Conservation (phyloP, 805 yeast species). For the Monosporozyma siamensis region DNA sequence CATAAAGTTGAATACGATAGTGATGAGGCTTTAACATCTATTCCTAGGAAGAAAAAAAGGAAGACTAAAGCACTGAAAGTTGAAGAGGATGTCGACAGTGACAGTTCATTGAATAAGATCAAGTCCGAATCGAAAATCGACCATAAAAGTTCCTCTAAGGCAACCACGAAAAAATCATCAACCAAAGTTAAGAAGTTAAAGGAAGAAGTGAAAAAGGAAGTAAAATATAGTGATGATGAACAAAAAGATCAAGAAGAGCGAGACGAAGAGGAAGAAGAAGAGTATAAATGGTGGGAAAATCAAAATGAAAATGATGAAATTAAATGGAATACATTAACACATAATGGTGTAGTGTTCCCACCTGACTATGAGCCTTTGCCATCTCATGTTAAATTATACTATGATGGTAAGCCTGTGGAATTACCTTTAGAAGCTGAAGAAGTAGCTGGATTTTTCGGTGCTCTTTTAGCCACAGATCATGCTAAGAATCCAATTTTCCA, state of each 20-base stretch:
- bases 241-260: constrained; percentile 14
- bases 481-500: constrained; percentile 80
- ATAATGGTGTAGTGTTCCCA: constrained; percentile 87
- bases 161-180: too few relatives aligned
- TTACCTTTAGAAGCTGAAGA: constrained; percentile 84
- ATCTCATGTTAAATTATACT: constrained; percentile 58
- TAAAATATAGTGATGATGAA: neutral
- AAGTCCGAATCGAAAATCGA: neutral
- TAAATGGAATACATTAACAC: constrained; percentile 82
- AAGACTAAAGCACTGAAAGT: constrained; percentile 1
- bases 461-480: constrained; percentile 80
- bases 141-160: too few relatives aligned
- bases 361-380: constrained; percentile 88
- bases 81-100: neutral
- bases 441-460: constrained; percentile 92
- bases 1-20: neutral
- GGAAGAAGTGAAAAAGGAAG: neutral
- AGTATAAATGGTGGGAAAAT: constrained; percentile 81
- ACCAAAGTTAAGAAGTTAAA: neutral
- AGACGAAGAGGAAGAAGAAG: constrained; percentile 41
- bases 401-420: constrained; percentile 66
- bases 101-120: neutral
- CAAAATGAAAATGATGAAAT: constrained; percentile 58
- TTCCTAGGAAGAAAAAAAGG: constrained; percentile 3
- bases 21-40: constrained; percentile 2